phyloP scores from a whole-genome alignment of 495 filamentous ascomycete species.

The Penicillium subrubescens region DNA sequence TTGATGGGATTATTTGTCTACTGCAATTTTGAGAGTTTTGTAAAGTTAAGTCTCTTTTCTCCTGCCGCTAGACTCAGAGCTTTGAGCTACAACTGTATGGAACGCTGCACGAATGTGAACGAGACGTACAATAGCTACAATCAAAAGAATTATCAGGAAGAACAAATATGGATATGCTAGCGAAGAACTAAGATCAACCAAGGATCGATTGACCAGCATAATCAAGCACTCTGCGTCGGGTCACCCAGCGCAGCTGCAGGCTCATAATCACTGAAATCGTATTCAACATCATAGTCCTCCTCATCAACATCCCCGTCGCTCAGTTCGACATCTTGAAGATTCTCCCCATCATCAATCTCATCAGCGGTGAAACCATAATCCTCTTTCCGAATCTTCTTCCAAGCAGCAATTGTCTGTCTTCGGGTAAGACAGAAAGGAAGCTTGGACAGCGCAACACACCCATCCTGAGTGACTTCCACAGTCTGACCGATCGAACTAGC shows the following conservation, averaged over 20 bases:
- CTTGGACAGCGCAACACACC: constrained; percentile 27
- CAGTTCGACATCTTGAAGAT: constrained; percentile 26
- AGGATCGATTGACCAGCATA: background rate
- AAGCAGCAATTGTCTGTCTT: constrained; percentile 26
- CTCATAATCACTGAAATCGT: constrained; percentile 22
- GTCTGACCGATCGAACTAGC: constrained; percentile 30
- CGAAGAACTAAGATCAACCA: background rate
- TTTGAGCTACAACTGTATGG: too few species aligned
- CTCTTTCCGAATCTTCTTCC: constrained; percentile 30
- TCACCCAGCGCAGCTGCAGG: constrained; percentile 23
- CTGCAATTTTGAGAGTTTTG: too few species aligned
- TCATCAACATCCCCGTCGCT: constrained; percentile 24
- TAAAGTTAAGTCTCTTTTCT: too few species aligned
- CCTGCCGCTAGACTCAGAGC: too few species aligned
- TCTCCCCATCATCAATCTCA: constrained; percentile 26
- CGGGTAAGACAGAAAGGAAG: constrained; percentile 27
- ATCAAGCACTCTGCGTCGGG: constrained; percentile 20
- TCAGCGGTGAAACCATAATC: constrained; percentile 26
- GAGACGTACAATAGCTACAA: too few species aligned
- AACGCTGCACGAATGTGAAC: too few species aligned
- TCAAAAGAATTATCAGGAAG: too few species aligned
- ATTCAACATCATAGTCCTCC: constrained; percentile 30
- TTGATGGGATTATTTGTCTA: background rate
- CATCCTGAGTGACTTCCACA: constrained; percentile 26
- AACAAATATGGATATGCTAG: background rate